Evolutionary conservation across 2,329 filamentous ascomycete species (phyloP).

Genomic region (Pyricularia sp.): DNA sequence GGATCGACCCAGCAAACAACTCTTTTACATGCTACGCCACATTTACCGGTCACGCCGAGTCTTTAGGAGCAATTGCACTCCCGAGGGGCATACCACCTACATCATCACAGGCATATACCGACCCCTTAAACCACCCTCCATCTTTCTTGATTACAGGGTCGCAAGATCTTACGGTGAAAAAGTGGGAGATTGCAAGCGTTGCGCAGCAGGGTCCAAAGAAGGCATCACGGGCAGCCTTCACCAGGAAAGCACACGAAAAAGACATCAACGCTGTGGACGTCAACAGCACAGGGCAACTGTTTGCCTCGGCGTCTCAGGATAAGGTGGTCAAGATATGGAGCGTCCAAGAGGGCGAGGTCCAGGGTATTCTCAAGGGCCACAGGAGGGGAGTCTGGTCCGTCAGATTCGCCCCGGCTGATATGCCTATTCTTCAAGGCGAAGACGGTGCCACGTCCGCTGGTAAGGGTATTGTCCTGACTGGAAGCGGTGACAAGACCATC

Average conservation of each 20-base stretch:
- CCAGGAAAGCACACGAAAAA: constrained; percentile 94
- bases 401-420: constrained; percentile 73
- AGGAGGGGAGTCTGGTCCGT: constrained; percentile 95
- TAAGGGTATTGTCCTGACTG: constrained; percentile 78
- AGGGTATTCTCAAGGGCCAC: constrained; percentile 87
- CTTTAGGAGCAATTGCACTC: constrained; percentile 79
- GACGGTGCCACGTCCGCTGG: constrained; percentile 58
- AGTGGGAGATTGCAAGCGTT: constrained; percentile 69
- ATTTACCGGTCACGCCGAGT: constrained; percentile 90
- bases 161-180: constrained; percentile 91
- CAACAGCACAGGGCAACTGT: constrained; percentile 64
- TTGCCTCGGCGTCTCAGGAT: constrained; percentile 94
- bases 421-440: constrained; percentile 63
- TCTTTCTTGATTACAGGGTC: constrained; percentile 83
- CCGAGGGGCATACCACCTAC: constrained; percentile 60
- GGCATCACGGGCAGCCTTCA: constrained; percentile 63
- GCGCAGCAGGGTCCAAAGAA: constrained; percentile 37
- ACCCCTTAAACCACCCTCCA: constrained; percentile 73
- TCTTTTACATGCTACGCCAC: constrained; percentile 45
- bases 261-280: constrained; percentile 94
- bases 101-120: constrained; percentile 59
- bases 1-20: constrained; percentile 64
- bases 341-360: constrained; percentile 75
- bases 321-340: constrained; percentile 97
- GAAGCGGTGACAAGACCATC: constrained; percentile 90